Base-by-base conservation (phyloP, 129 eudicot species). In the Silybum marianum region DNA sequence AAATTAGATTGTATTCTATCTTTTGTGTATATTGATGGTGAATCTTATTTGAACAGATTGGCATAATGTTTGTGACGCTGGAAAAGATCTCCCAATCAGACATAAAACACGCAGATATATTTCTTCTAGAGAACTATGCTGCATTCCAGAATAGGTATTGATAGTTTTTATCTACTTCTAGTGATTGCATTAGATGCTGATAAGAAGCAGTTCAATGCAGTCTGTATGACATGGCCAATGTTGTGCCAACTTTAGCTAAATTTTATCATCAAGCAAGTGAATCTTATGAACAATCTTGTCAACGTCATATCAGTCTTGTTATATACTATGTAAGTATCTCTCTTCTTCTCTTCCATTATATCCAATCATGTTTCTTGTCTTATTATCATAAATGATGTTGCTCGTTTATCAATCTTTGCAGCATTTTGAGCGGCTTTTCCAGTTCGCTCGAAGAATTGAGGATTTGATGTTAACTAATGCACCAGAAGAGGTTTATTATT, bases 201-300 rank as follows among this genome's bases (percentile, higher is more conserved):
- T 80, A 71, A 74, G 73, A 75, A 89, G 79, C 79, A 74, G 80
- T 89, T 81, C 75, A 77, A 23, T 87, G 92, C 97, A 94, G 98
- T 81, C 86, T 94, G 25, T 94, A 94, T 91, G 97, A 94, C 83
- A 89, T 94, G 80, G 97, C 98, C 19, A 94, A 91, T 81, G 88
- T 89, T 62, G 97, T 94, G 54, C 93, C 93, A 22, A 90, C 93
- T 38, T 77, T 94, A 83, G 98, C 98, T 25, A 94, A 94, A 73
- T 94, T 94, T 75, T 94, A 91, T 87, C 97, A 94, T 88, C 93
- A 94, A 85, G 98, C 98, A 86, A 94, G 97, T 79, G 97, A 94
- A 88, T 81, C 89, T 28, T 94, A 94, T 86, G 98, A 94, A 80
- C 95, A 87, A 86, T 87, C 98, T 78, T 91, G 97, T 79, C 71